Evolutionary conservation across 1,284 basidiomycete species (phyloP), one percentile per base, ranked within the genome.

Genomic region (Porogramme epimiltina): DNA sequence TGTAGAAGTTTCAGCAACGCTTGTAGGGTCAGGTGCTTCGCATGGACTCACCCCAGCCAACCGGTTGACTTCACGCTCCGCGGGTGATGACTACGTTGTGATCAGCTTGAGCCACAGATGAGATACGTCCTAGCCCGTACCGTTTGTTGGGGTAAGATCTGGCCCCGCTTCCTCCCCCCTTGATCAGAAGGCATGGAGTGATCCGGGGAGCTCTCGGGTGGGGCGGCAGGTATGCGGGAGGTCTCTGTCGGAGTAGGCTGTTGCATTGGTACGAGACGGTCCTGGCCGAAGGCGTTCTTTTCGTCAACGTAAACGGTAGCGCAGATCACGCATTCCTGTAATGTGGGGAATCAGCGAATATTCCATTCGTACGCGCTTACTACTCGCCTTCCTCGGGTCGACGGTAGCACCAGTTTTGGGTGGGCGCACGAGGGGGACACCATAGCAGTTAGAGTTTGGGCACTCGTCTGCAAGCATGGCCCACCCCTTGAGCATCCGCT

Each of bases 401-500:
- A 80, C 81, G 48, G 77, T 79, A 18, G 75, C 75, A 8, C 80
- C 81, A 34, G 73, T 61, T 65, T 80, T 87, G n/a, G 87, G 87
- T 39, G 85, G 86, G 45, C 87, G 74, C 48, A 89, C 85, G 25
- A 91, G 77, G 25, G 89, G 89, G 11, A 90, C 73, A 15, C 87
- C 88, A 66, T 82, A 86, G 61, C 89, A 91, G 33, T 72, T 70
- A 23, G 63, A 61, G 60, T 81, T 85, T 0, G 82, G 81, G 63
- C 91, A 93, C 70, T 91, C 89, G 44, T 92, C 89, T 37, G 79
- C 88, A 19, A 93, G 74, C 87, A 93, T 89, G 0, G 90, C 82
- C 89, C 89, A 93, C 38, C 91, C 91, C 65, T 82, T 84, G 41
- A 93, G 70, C 54, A 93, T 73, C 25, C 83, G 78, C 54, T 79